Conservation (phyloP, 306 rosid genomes). For the Trifolium repens region DNA sequence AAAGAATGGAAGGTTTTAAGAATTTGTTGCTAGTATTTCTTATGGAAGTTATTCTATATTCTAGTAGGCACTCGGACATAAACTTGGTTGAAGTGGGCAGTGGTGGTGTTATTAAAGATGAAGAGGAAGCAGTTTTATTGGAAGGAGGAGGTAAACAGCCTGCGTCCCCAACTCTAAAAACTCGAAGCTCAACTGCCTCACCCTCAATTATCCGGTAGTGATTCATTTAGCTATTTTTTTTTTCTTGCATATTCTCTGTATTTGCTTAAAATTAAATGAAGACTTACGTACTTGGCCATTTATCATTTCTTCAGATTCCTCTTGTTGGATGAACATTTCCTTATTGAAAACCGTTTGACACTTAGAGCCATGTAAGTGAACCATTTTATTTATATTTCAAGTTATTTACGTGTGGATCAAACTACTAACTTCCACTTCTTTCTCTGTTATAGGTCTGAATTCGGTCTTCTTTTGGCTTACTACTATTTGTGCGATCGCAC, state of each 20-base stretch:
- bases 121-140: conserved; percentile 69
- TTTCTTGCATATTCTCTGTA: conserved; percentile 33
- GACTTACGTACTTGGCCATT: conserved; percentile 3
- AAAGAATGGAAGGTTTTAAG: conserved; percentile 5
- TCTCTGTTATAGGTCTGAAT: conserved; percentile 68
- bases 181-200: conserved; percentile 54
- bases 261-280: conserved; percentile 33
- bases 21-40: conserved; percentile 35
- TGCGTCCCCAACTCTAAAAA: conserved; percentile 53
- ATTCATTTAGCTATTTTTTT: conserved; percentile 17
- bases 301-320: conserved; percentile 63
- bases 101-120: conserved; percentile 64
- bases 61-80: conserved; percentile 76
- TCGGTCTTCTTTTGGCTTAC: conserved; percentile 76
- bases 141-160: conserved; percentile 75
- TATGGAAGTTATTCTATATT: conserved; percentile 33
- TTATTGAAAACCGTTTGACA: conserved; percentile 83
- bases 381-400: conserved; percentile 26
- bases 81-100: conserved; percentile 64
- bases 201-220: conserved; percentile 67
- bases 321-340: conserved; percentile 75
- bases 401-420: conserved; percentile 26
- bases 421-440: conserved; percentile 36
- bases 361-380: conserved; percentile 91
- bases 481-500: conserved; percentile 90